phyloP scores from a whole-genome alignment of 1,284 basidiomycete genomes.

The Rhodotorula mucilaginosa region DNA sequence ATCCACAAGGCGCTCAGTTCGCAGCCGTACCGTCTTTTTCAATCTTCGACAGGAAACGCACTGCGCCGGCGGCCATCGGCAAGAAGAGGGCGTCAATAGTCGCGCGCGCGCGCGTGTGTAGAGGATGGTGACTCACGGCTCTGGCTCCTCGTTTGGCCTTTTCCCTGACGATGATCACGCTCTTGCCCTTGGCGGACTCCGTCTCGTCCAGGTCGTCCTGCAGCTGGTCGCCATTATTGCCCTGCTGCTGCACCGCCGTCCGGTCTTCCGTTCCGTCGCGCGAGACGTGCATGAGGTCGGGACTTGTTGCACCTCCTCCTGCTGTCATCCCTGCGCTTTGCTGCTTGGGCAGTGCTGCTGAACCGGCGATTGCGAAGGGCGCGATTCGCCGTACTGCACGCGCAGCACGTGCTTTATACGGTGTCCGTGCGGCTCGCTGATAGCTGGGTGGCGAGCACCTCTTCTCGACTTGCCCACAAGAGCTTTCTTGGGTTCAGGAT shows the following conservation, averaged over 20 bases:
- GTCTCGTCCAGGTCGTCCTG: neutral
- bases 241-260: neutral
- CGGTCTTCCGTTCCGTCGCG: neutral
- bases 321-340: no score
- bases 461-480: no score
- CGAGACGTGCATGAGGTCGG: no score
- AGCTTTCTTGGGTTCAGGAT: no score
- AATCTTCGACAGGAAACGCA: constrained; percentile 9
- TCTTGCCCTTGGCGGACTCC: neutral
- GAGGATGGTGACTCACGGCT: neutral
- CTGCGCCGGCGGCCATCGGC: neutral
- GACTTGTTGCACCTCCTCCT: no score
- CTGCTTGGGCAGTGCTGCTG: no score
- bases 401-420: no score
- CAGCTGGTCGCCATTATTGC: neutral
- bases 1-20: no score
- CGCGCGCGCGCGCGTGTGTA: neutral
- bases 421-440: no score
- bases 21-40: constrained; percentile 16
- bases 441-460: no score
- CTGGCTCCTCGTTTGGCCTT: constrained; percentile 10
- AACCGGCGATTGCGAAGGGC: no score
- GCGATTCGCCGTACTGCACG: no score
- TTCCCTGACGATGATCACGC: constrained; percentile 3
- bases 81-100: neutral